phyloP scores from a whole-genome alignment of 2,329 filamentous ascomycete species.

The Alternaria novae-zelandiae region DNA sequence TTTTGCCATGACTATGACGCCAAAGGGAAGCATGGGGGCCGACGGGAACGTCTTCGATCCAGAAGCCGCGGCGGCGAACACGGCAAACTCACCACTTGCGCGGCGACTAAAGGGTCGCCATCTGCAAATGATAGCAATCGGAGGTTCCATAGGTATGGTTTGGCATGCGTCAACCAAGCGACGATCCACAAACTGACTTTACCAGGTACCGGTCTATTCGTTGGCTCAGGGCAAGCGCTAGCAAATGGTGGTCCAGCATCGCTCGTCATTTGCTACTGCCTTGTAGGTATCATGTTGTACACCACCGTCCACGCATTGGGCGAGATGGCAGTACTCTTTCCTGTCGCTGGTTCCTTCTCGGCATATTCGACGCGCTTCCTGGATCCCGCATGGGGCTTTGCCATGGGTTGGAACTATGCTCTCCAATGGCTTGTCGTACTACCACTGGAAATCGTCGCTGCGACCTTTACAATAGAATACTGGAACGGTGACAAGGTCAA shows the following conservation, averaged over 20 bases:
- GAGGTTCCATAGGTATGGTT: constrained; percentile 73
- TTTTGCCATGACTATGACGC: constrained; percentile 55
- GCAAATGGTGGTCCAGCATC: constrained; percentile 48
- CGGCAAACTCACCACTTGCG: constrained; percentile 75
- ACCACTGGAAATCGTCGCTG: constrained; percentile 85
- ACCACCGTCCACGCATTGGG: constrained; percentile 91
- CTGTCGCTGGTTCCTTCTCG: constrained; percentile 89
- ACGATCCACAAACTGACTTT: constrained; percentile 20
- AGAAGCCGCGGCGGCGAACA: constrained; percentile 66
- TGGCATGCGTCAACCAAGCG: constrained; percentile 5
- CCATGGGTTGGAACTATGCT: constrained; percentile 95
- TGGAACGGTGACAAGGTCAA: constrained; percentile 66
- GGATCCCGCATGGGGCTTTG: constrained; percentile 92
- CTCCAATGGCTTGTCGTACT: constrained; percentile 86
- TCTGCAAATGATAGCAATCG: constrained; percentile 97
- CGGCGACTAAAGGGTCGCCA: constrained; percentile 65
- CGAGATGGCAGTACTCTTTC: constrained; percentile 88
- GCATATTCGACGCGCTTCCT: constrained; percentile 91
- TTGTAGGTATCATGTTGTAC: constrained; percentile 87
- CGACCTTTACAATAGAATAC: constrained; percentile 81
- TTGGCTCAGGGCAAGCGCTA: constrained; percentile 67
- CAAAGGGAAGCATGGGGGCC: constrained; percentile 54
- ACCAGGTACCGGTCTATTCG: constrained; percentile 72
- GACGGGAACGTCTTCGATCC: constrained; percentile 67
- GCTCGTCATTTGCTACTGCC: constrained; percentile 49